Evolutionary conservation across 805 yeast species (phyloP), one percentile per base, ranked within the genome.

Genomic region (Wickerhamomyces bovis): DNA sequence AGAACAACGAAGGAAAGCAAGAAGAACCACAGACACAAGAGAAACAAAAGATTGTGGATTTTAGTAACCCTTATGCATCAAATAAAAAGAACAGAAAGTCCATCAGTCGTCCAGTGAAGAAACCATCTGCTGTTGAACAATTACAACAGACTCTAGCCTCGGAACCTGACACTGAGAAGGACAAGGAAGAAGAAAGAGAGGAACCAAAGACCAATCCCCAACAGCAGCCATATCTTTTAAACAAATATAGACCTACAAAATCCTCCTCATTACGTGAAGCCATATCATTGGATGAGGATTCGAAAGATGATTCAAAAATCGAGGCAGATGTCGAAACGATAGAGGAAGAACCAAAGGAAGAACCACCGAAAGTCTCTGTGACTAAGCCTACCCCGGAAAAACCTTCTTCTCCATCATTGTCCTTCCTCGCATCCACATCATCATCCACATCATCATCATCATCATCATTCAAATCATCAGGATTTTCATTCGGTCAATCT

Each of bases 1-100:
- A 68, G 30, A 57, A 55, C n/a, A 54, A 56, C 8, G 59, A 55
- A 10, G 52, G 30, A 4, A 48, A 46, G 8, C 19, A 44, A 20
- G 46, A 49, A 38, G 39, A 50, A 39, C 42, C 13, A 10, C 42
- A 30, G 19, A 28, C 39, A 8, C 45, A 42, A 18, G 42, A 41
- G 30, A 33, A 36, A 20, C 26, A 45, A 36, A 39, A 50, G 31
- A 48, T 47, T 28, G 44, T 60, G 15, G 58, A 64, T 39, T 58
- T 58, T 41, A 52, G 72, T 13, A 74, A 75, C 50, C 79, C 79
- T 10, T 74, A 73, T 51, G 68, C 74, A 25, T 43, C 53, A 21
- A 43, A 48, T 38, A 49, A 40, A 20, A 53, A 44, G 36, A 22
- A 39, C 5, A 50, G 26, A 28, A 53, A 52, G 30, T 46, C 54